Evolutionary conservation across 352 stramenopile genomes (phyloP), one percentile per base, ranked within the genome.

Genomic region (Achlya hypogyna): DNA sequence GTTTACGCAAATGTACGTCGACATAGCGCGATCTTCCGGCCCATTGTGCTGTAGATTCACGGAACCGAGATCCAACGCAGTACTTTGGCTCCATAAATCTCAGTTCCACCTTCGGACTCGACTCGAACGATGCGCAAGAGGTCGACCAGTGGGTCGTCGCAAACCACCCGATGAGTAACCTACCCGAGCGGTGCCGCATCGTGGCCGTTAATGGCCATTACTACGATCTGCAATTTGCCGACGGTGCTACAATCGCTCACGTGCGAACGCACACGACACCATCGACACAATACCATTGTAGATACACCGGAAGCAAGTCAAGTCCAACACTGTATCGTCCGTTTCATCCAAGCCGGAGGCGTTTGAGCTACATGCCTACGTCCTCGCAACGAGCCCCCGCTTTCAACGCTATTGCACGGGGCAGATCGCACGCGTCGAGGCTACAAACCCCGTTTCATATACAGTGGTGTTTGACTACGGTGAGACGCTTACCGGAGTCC

Each of bases 391-490:
- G 23, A 54, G n/a, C 3, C 59, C 59, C 14, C 59, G 59, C 4
- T 56, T 66, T 66, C n/a, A 14, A 9, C 47, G 43, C 20, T 56
- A 28, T 29, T 66, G 59, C 59, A 58, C 59, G 8, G 59, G 59
- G 4, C 59, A 54, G 35, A 23, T 66, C 27, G 20, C n/a, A 5
- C 27, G 5, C n/a, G 59, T 66, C 28, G 23, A 32, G 28, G 27
- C 4, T 43, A 18, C n/a, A 1, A 45, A 6, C 18, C 49, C 49
- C 2, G 31, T 20, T 10, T 22, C 25, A 16, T 66, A 66, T 31
- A 51, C 29, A 6, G 22, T 66, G 25, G 59, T 66, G 18, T 66
- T 54, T 66, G 59, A 66, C 28, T 66, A 56, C 47, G 59, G 59
- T 12, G 59, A 66, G 38, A 66, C 42, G 20, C 27, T 31, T 28